Base-by-base conservation (phyloP, 1,284 basidiomycete genomes). In the Tilletia indica region DNA sequence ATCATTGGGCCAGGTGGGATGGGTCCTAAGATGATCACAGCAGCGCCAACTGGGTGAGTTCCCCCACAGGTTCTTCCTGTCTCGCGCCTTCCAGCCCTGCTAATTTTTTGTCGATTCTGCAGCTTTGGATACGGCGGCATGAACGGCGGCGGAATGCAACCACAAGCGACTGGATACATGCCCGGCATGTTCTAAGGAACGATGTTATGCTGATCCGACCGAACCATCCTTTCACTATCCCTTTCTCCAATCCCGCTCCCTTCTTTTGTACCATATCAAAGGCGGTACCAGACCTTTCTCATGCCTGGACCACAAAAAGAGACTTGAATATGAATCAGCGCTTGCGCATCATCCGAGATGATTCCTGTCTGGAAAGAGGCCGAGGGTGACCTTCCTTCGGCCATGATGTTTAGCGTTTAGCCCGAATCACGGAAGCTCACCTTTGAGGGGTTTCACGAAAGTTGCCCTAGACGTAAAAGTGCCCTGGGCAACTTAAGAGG, bases 1-100 rank as follows among this genome's bases (percentile, higher is more conserved):
- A 78, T 78, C 70, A 66, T 78, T 16, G 76, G 76, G 38, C 76
- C 77, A 4, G 77, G 76, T 36, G 77, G 71, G 11, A 48, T 70
- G 63, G 77, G 54, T 3, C 77, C 77, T 3, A 77, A 77, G 61
- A 68, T 79, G 34, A 79, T 79, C 70, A 77, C 77, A 2, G 76
- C 77, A 4, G 77, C 68, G n/a, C 70, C 70, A 0, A 76, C 76
- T 0, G 75, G 75, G 70, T 71, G 48, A 67, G 70, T 67, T 21
- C 12, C 2, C 1, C 36, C 1, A 51, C 25, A 5, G 25, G 4
- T 31, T 5, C 58, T 31, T 5, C 11, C 25, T 61, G 8, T 9
- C 16, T 14, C 21, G 56, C n/a, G 42, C 5, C 12, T 12, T 45
- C 6, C 21, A 19, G n/a, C 21, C 16, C 5, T 54, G 36, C 39